Evolutionary conservation across 2,329 filamentous ascomycete genomes (phyloP), one percentile per base, ranked within the genome.

Genomic region (Fusarium sp.): DNA sequence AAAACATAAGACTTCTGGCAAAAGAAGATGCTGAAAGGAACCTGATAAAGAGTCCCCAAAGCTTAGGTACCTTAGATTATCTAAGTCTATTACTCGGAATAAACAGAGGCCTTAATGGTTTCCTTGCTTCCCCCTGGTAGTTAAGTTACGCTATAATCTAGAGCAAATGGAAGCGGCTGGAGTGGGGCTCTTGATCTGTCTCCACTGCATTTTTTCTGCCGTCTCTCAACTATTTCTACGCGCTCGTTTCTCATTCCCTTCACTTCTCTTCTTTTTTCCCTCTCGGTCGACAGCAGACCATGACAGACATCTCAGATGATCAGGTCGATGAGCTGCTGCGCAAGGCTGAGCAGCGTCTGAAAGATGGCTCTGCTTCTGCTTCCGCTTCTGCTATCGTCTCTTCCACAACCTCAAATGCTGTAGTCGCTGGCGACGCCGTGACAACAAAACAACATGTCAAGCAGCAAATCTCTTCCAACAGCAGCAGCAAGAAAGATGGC

Each of bases 301-400:
- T 81, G 80, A 76, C 76, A 73, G 72, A 71, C 69, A 78, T 81
- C 59, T 73, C 56, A 55, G 79, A 77, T 74, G 73, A 74, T 73
- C 77, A 80, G 33, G 71, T 82, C 57, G 79, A 81, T 69, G 77
- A 79, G 62, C 78, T 82, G 31, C 76, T 82, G 57, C 78, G 75
- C 44, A 74, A 81, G 66, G 80, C 80, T 54, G 80, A 82, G 72
- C 69, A 80, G 72, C 80, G 80, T 63, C 77, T 82, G 60, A 77
- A 72, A 78, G 52, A 78, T 64, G 75, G 67, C 67, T 47, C 68
- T 68, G 64, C 54, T 47, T 52, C 68, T 66, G 63, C 52, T 44
- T 52, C 68, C 66, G 63, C 52, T 44, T 69, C 73, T 35, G 67
- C 72, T 54, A 55, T 70, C 38, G 58, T 59, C 49, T 44, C 65